Evolutionary conservation across 805 yeast genomes (phyloP).

Genomic region (Candida manassasensis): DNA sequence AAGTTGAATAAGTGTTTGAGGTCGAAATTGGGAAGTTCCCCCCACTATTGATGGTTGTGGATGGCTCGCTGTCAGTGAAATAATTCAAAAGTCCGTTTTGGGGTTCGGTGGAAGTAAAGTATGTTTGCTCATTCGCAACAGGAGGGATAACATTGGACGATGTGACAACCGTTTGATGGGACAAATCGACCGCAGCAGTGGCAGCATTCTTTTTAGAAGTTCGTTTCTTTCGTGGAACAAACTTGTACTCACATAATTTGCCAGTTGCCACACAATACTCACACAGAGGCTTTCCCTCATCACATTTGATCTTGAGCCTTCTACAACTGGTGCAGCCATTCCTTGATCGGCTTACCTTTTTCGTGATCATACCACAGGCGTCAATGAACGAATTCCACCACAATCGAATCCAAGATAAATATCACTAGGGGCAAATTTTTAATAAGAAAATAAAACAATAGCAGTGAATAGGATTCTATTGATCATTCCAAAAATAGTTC

Average conservation of each 20-base stretch:
- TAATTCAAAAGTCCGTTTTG: too few relatives aligned
- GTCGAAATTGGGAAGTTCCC: too few relatives aligned
- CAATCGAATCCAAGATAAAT: too few relatives aligned
- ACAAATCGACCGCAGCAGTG: neutral
- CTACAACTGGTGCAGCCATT: constrained; percentile 30
- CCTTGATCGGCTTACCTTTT: constrained; percentile 13
- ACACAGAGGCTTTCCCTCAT: constrained; percentile 27
- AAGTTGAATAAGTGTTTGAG: too few relatives aligned
- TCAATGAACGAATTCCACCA: too few relatives aligned
- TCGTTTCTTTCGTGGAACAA: neutral
- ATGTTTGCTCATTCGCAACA: neutral
- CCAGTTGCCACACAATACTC: constrained; percentile 29
- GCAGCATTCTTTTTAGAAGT: constrained; percentile 7
- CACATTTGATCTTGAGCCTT: constrained; percentile 27
- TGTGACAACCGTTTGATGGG: neutral
- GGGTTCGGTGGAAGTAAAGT: too few relatives aligned
- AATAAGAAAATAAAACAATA: too few relatives aligned
- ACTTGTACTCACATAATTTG: constrained; percentile 19
- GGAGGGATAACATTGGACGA: constrained; percentile 2
- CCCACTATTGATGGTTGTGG: too few relatives aligned
- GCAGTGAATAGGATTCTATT: too few relatives aligned
- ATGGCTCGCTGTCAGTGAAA: too few relatives aligned
- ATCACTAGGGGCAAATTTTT: too few relatives aligned
- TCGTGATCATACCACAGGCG: neutral
- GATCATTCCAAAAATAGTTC: too few relatives aligned